A percentile compares a stretch with the other conserved stretches of the same genome.
phyloP scores from a whole-genome alignment of 148 eudicot species.

The Oxyria digyna region DNA sequence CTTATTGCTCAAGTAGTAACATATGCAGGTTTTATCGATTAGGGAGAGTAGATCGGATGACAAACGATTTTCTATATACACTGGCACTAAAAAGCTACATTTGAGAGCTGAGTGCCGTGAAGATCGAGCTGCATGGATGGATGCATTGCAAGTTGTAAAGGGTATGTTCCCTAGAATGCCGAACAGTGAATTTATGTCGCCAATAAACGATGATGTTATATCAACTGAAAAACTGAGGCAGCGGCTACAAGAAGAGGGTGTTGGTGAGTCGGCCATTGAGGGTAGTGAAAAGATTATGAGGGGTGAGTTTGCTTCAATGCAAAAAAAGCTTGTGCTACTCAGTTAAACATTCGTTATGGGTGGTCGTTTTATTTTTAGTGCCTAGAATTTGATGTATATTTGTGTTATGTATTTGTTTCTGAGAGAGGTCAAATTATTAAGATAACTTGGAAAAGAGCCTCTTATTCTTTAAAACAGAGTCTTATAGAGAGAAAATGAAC shows the following conservation, averaged over 20 bases:
- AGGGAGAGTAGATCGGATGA: conserved; percentile 56
- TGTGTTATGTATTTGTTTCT: no score
- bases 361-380: no score
- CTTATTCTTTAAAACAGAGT: background rate
- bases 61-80: conserved; percentile 45
- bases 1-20: no score
- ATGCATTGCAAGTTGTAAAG: conserved; percentile 48
- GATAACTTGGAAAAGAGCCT: no score
- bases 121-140: conserved; percentile 46
- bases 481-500: conserved; percentile 17
- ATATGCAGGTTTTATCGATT: conserved; percentile 44
- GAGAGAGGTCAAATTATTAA: no score
- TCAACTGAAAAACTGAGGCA: conserved; percentile 49
- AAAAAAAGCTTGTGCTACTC: conserved; percentile 36
- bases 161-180: conserved; percentile 53
- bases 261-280: conserved; percentile 36
- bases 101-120: conserved; percentile 53
- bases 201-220: conserved; percentile 24
- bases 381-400: no score
- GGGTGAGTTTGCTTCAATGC: conserved; percentile 35
- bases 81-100: conserved; percentile 56
- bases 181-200: conserved; percentile 44
- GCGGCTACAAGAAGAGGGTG: conserved; percentile 42
- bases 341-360: no score
- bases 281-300: conserved; percentile 46